Percentiles rank a stretch among this genome's conserved stretches.
Evolutionary conservation across 495 filamentous ascomycete genomes (phyloP).

Genomic region (Saxophila tyrrhenica): DNA sequence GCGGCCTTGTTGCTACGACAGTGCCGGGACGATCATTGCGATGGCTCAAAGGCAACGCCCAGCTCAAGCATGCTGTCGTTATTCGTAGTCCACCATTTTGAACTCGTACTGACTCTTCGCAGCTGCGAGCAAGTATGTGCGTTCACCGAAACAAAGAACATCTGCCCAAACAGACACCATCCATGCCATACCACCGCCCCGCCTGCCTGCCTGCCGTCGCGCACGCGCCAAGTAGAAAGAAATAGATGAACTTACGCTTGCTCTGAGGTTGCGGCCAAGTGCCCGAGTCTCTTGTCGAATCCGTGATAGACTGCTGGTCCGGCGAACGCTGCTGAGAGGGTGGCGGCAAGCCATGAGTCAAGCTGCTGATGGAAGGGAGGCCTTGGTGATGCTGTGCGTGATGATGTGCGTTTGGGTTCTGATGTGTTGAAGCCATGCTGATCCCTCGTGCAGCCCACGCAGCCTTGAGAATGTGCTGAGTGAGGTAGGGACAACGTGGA

Average conservation of each 20-base stretch:
- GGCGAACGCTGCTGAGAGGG: background rate
- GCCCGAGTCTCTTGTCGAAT: conserved; percentile 19
- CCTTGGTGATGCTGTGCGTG: conserved; percentile 7
- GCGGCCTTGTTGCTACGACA: background rate
- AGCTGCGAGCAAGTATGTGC: too few species aligned
- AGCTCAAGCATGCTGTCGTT: too few species aligned
- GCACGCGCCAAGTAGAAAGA: background rate
- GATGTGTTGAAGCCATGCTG: conserved; percentile 6
- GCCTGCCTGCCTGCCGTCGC: too few species aligned
- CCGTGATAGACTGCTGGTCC: conserved; percentile 7
- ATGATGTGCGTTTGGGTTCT: background rate
- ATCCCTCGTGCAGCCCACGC: too few species aligned
- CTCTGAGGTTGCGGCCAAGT: conserved; percentile 19
- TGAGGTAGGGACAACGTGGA: background rate
- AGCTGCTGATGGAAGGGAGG: conserved; percentile 19
- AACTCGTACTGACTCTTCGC: too few species aligned
- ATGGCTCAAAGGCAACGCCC: too few species aligned
- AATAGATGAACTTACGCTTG: conserved; percentile 19
- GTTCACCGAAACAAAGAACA: too few species aligned
- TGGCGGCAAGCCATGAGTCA: conserved; percentile 18
- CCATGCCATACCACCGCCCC: too few species aligned
- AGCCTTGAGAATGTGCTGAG: background rate
- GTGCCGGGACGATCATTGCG: too few species aligned
- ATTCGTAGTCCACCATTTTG: too few species aligned
- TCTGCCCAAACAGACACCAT: too few species aligned